Evolutionary conservation across 139 green algal species (phyloP).

Genomic region (Bryopsis sp.): DNA sequence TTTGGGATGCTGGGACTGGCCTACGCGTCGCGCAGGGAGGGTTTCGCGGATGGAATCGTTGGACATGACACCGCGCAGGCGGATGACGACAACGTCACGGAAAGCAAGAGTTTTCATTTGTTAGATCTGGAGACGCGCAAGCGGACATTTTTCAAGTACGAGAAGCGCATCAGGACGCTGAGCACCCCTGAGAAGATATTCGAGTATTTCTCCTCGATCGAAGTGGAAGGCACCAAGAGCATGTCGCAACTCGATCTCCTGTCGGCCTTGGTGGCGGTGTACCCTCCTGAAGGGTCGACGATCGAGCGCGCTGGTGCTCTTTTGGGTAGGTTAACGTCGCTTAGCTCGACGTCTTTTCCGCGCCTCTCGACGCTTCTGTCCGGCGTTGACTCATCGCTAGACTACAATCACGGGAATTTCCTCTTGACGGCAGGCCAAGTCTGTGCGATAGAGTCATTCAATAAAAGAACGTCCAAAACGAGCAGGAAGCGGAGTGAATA

Average conservation of each 20-base stretch:
- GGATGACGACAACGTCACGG: too few species aligned
- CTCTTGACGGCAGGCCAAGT: too few species aligned
- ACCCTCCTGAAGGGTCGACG: conserved; percentile 44
- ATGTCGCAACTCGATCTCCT: conserved; percentile 51
- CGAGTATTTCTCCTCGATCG: conserved; percentile 64
- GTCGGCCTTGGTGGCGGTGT: conserved; percentile 54
- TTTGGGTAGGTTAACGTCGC: conserved; percentile 31
- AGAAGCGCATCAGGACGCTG: conserved; percentile 68
- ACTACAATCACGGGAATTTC: too few species aligned
- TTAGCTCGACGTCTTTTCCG: background rate
- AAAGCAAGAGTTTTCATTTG: conserved; percentile 11
- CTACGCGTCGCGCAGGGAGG: too few species aligned
- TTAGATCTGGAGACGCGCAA: conserved; percentile 13
- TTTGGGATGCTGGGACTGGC: too few species aligned
- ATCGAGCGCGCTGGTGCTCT: conserved; percentile 50
- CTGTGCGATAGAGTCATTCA: too few species aligned
- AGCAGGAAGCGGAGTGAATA: too few species aligned
- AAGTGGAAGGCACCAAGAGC: conserved; percentile 22
- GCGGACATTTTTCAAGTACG: conserved; percentile 55
- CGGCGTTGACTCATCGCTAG: too few species aligned
- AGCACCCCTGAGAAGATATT: conserved; percentile 71
- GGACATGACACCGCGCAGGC: too few species aligned
- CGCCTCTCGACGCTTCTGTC: background rate
- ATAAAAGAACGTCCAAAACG: too few species aligned
- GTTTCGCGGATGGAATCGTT: too few species aligned